A percentile compares a stretch with the other conserved stretches of the same genome.
phyloP scores from a whole-genome alignment of 2,329 filamentous ascomycete species.

The Xylaria sp. region DNA sequence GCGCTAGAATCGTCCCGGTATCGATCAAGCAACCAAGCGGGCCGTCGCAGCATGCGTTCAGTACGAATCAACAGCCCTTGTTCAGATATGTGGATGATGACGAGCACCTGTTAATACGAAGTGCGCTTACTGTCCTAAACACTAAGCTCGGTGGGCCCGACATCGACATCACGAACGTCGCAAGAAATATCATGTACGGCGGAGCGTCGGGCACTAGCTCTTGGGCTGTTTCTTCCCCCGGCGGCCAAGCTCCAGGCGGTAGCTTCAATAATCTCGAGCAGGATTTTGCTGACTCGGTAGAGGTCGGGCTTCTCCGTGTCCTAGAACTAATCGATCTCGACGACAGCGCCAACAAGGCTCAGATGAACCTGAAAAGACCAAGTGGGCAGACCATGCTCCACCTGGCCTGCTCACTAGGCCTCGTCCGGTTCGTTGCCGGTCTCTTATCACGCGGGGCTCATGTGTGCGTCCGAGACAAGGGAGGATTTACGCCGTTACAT shows the following conservation, averaged over 20 bases:
- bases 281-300: constrained; percentile 53
- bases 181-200: constrained; percentile 61
- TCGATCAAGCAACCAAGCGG: constrained; percentile 60
- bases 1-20: constrained; percentile 70
- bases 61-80: constrained; percentile 46
- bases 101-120: constrained; percentile 68
- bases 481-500: constrained; percentile 81
- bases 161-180: constrained; percentile 64
- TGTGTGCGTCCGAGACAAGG: constrained; percentile 73
- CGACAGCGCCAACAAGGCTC: constrained; percentile 68
- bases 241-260: constrained; percentile 49
- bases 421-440: constrained; percentile 75
- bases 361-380: constrained; percentile 64
- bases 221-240: constrained; percentile 42
- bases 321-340: constrained; percentile 80
- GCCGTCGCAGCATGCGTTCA: constrained; percentile 42
- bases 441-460: constrained; percentile 78
- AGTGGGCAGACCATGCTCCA: constrained; percentile 83
- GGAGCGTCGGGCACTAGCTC: constrained; percentile 41
- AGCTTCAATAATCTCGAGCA: constrained; percentile 41
- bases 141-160: constrained; percentile 67
- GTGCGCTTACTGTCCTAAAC: constrained; percentile 66
- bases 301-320: constrained; percentile 70
- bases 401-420: constrained; percentile 73
- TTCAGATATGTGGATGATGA: constrained; percentile 79